These are phyloP conservation scores for Colletotrichum lentis DNA, from an alignment of 2,329 filamentous ascomycete species.

Conservation along the genomic window DNA sequence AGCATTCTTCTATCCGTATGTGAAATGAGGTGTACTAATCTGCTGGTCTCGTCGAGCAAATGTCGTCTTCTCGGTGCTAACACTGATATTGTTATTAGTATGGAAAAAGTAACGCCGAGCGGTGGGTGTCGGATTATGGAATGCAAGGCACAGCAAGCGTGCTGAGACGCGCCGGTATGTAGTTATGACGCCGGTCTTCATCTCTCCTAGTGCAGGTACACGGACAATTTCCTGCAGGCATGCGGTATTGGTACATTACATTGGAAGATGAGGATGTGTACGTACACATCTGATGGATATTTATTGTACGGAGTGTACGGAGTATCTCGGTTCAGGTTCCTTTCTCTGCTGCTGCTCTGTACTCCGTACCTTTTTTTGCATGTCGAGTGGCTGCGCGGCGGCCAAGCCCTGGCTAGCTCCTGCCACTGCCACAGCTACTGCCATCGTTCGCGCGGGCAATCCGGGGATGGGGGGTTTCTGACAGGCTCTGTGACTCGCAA, in stretches of 20 bases:
- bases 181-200: background rate
- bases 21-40: slow-evolving; percentile 10
- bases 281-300: too few relatives aligned
- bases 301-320: too few relatives aligned
- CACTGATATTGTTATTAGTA: too few relatives aligned
- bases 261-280: too few relatives aligned
- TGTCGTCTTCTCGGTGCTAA: background rate
- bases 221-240: slow-evolving; percentile 34
- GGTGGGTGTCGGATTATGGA: background rate
- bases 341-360: background rate
- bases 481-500: slow-evolving; percentile 24
- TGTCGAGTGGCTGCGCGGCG: slow-evolving; percentile 10
- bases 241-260: slow-evolving; percentile 17
- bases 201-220: slow-evolving; percentile 26
- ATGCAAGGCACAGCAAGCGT: slow-evolving; percentile 1
- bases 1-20: too few relatives aligned
- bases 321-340: too few relatives aligned
- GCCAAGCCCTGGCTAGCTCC: background rate
- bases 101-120: background rate
- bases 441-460: background rate
- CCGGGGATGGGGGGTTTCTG: background rate
- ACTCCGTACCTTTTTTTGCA: background rate
- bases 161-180: slow-evolving; percentile 14
- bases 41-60: background rate
- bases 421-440: background rate